Evolutionary conservation across 257 asterid genomes (phyloP), one percentile per base, ranked within the genome.

Genomic region (Lavandula angustifolia): DNA sequence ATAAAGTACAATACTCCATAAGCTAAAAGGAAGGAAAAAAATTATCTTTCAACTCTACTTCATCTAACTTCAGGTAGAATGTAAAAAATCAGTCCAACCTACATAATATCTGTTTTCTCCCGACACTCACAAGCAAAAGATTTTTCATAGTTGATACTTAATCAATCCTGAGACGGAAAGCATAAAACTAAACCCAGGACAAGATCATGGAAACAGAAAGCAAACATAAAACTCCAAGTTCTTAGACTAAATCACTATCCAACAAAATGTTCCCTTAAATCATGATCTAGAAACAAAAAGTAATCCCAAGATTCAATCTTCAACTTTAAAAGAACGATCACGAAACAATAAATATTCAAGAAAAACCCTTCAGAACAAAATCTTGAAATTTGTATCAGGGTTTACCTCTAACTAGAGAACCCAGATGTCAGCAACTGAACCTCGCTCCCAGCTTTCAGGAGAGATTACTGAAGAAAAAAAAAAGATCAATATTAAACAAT

Each of bases 361-460:
- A 49, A 27, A n/a, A 43, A 12, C 41, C 13, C 44, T 29, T 34
- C 42, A 42, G 12, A 50, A 34, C 35, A 48, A 8, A 59, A 3
- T 4, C 27, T 43, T 53, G 48, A 5, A 66, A 32, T 53, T 27
- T 61, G 46, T 38, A 14, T 10, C 1, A 7, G 22, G 42, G 0
- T 59, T 58, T 68, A 74, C 75, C 71, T 74, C 59, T 31, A 40
- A 41, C 8, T 9, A 46, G 74, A 40, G 55, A 67, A 57, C 67
- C 67, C 67, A 62, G 74, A 67, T 61, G 66, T 46, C 65, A 52
- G 10, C 6, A 60, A 60, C 62, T 29, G 57, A 62, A 54, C n/a
- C n/a, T n/a, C n/a, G 27, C 64, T 68, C 78, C 78, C 70, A 61
- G 63, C 65, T 67, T 62, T 67, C 57, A 54, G 74, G 70, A 73